phyloP scores from a whole-genome alignment of 192 early-diverging fungal species.

The Coemansia sp. region DNA sequence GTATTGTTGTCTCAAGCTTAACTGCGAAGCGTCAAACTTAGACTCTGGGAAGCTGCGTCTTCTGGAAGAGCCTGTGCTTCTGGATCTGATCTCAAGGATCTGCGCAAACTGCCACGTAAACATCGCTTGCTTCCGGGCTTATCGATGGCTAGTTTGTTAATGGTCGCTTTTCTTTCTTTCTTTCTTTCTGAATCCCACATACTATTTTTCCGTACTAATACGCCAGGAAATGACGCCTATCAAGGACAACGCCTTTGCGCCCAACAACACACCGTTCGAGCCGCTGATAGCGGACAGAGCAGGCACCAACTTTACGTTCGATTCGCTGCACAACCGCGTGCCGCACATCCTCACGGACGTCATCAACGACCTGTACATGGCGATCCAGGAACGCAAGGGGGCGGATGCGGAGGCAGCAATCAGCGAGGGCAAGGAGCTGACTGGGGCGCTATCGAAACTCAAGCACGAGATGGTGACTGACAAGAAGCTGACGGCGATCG shows the following conservation, averaged over 20 bases:
- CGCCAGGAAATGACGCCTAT: conserved; percentile 11
- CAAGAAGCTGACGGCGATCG: conserved; percentile 53
- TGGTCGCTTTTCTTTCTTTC: neutral
- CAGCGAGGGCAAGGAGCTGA: conserved; percentile 68
- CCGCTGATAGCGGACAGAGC: conserved; percentile 65
- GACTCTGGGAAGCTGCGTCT: too few relatives aligned
- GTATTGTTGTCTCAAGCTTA: too few relatives aligned
- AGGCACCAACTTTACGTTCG: conserved; percentile 72
- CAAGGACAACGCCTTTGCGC: conserved; percentile 37
- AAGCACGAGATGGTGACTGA: conserved; percentile 75
- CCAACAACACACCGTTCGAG: conserved; percentile 58
- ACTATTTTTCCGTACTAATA: neutral
- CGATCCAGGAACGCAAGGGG: conserved; percentile 40
- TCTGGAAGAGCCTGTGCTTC: too few relatives aligned
- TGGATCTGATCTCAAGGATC: too few relatives aligned
- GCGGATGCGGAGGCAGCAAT: conserved; percentile 34
- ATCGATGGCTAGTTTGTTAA: neutral
- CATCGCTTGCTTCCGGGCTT: too few relatives aligned
- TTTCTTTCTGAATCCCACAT: neutral
- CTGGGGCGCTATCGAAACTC: conserved; percentile 62
- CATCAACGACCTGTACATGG: conserved; percentile 68
- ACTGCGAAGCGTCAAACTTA: too few relatives aligned
- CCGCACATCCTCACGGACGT: conserved; percentile 83
- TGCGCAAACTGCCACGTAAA: too few relatives aligned
- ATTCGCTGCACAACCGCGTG: conserved; percentile 71